Evolutionary conservation across 108 stramenopile genomes (phyloP).

Genomic region (Cafeteria roenbergensis): DNA sequence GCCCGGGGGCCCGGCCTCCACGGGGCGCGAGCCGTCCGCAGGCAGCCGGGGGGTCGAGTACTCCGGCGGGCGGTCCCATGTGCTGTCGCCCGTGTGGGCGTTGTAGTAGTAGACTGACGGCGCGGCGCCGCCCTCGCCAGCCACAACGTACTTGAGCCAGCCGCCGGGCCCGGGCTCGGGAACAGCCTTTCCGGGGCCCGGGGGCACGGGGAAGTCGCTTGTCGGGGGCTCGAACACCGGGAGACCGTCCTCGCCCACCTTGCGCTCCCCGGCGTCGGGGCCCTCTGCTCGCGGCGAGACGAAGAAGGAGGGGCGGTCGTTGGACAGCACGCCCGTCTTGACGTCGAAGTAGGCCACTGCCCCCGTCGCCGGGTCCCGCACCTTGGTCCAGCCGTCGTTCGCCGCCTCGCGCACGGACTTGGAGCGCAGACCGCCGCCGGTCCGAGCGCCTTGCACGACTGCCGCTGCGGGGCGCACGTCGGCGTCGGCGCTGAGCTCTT

Average conservation of each 20-base stretch:
- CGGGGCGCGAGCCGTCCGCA: not conserved
- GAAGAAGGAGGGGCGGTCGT: not conserved
- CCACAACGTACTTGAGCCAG: constrained; percentile 10
- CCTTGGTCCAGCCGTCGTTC: not conserved
- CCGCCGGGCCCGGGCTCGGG: not conserved
- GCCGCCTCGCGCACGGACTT: not conserved
- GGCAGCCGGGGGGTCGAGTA: constrained; percentile 11
- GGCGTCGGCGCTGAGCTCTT: too few relatives aligned
- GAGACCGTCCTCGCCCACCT: not conserved
- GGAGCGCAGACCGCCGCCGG: too few relatives aligned
- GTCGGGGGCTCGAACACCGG: not conserved
- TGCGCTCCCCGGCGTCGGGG: not conserved
- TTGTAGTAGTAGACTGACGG: constrained; percentile 19
- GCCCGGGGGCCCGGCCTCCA: not conserved
- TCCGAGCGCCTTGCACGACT: too few relatives aligned
- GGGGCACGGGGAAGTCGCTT: not conserved
- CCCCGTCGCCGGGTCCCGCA: not conserved
- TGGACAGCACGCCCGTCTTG: constrained; percentile 5
- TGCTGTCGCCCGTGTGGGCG: constrained; percentile 4
- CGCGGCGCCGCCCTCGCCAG: not conserved
- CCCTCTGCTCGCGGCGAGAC: too few relatives aligned
- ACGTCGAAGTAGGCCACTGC: not conserved
- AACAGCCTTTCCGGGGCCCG: not conserved
- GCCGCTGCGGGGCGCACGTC: too few relatives aligned
- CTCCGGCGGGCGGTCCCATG: constrained; percentile 11